phyloP scores from a whole-genome alignment of 495 filamentous ascomycete species.

The Penicillium nucicola region DNA sequence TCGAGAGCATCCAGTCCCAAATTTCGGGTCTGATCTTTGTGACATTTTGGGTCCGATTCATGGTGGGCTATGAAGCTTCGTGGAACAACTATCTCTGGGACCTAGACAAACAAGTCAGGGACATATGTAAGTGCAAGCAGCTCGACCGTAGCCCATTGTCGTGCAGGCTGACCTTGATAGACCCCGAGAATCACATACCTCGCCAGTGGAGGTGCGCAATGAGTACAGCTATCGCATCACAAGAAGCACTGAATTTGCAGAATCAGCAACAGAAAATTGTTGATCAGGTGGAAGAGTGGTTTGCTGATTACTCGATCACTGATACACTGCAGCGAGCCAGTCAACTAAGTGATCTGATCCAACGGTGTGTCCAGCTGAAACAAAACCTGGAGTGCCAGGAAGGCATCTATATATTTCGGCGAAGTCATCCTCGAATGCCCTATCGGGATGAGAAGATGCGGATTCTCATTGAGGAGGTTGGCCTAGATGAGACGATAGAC shows the following conservation, averaged over 20 bases:
- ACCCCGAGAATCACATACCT: neutral
- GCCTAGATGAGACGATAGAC: neutral
- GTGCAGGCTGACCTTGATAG: neutral
- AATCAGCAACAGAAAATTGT: neutral
- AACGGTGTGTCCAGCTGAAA: constrained; percentile 16
- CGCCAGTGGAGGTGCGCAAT: constrained; percentile 2
- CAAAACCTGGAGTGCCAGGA: constrained; percentile 18
- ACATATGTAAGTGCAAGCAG: neutral
- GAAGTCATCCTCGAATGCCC: neutral
- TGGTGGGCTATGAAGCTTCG: neutral
- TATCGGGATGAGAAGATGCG: constrained; percentile 7
- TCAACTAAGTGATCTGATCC: constrained; percentile 5
- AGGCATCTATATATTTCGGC: constrained; percentile 12
- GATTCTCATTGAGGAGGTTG: neutral
- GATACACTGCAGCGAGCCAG: neutral
- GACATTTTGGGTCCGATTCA: neutral
- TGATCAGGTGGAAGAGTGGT: neutral
- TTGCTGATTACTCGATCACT: neutral
- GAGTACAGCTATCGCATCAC: neutral
- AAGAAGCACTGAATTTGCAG: neutral
- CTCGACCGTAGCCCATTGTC: neutral
- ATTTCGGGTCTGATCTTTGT: neutral
- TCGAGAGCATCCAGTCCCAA: neutral
- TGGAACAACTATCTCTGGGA: neutral
- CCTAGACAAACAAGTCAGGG: neutral